These are phyloP conservation scores for Rhododendron williamsianum DNA, from an alignment of 148 eudicot genomes.

Conservation along the genomic window DNA sequence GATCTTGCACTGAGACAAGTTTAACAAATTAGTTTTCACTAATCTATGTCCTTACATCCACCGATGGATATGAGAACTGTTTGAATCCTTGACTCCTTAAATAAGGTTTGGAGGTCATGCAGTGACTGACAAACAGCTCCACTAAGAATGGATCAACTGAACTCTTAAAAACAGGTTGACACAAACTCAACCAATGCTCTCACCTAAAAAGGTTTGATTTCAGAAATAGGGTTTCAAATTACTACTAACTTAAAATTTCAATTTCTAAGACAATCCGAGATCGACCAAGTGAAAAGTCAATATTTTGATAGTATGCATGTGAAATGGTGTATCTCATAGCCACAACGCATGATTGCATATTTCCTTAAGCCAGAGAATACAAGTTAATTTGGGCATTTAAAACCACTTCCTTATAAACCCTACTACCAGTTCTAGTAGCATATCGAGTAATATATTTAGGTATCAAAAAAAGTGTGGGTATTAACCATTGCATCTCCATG, in stretches of 20 bases:
- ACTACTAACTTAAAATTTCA: background rate
- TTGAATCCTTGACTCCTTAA: background rate
- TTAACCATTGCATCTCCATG: background rate
- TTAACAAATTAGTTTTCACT: background rate
- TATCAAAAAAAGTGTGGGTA: background rate
- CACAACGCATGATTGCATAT: background rate
- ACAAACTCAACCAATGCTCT: background rate
- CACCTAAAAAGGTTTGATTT: background rate
- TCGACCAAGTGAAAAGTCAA: background rate
- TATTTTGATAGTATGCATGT: background rate
- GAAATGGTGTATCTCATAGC: background rate
- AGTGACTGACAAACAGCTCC: background rate
- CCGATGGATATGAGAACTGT: background rate
- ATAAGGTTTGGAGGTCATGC: background rate
- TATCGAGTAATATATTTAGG: background rate
- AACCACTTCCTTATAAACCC: background rate
- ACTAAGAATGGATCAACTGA: background rate
- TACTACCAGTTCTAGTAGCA: background rate
- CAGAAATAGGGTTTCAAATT: background rate
- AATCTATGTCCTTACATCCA: background rate
- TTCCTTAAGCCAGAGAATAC: background rate
- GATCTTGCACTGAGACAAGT: background rate
- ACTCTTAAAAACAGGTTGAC: background rate
- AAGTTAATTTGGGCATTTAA: background rate
- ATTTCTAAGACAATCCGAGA: background rate